Evolutionary conservation across 2,329 filamentous ascomycete species (phyloP).

Genomic region (Dactylellina parvicollis): DNA sequence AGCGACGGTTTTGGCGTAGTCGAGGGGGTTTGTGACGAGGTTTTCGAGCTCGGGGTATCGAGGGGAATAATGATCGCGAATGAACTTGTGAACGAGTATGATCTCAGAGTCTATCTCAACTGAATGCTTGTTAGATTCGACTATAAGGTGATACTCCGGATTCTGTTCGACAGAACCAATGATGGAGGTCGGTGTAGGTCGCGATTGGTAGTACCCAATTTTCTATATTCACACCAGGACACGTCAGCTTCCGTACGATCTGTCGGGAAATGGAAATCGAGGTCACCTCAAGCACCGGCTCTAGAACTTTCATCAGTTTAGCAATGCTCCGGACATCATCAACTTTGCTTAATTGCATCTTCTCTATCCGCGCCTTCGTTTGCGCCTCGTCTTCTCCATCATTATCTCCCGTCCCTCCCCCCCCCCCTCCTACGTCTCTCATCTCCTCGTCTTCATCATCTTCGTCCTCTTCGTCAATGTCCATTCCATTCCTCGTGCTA

Average conservation of each 20-base stretch:
- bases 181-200: conserved; percentile 71
- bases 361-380: conserved; percentile 80
- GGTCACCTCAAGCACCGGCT: conserved; percentile 83
- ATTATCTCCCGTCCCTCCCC: conserved; percentile 60
- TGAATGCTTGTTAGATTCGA: conserved; percentile 86
- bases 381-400: conserved; percentile 73
- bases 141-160: conserved; percentile 87
- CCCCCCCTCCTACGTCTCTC: conserved; percentile 24
- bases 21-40: conserved; percentile 87
- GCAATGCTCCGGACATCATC: conserved; percentile 83
- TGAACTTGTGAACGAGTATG: conserved; percentile 92
- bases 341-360: conserved; percentile 78
- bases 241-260: conserved; percentile 67
- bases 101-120: conserved; percentile 94
- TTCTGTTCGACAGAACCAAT: conserved; percentile 90
- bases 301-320: conserved; percentile 80
- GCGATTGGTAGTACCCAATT: conserved; percentile 79
- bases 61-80: conserved; percentile 92
- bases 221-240: conserved; percentile 66
- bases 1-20: conserved; percentile 93
- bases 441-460: conserved; percentile 70
- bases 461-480: conserved; percentile 70
- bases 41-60: conserved; percentile 93
- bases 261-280: conserved; percentile 58
- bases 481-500: conserved; percentile 65